A percentile compares a stretch with the other conserved stretches of the same genome.
These are phyloP conservation scores for Neonectria punicea DNA, from an alignment of 2,329 filamentous ascomycete species.

Conservation along the genomic window DNA sequence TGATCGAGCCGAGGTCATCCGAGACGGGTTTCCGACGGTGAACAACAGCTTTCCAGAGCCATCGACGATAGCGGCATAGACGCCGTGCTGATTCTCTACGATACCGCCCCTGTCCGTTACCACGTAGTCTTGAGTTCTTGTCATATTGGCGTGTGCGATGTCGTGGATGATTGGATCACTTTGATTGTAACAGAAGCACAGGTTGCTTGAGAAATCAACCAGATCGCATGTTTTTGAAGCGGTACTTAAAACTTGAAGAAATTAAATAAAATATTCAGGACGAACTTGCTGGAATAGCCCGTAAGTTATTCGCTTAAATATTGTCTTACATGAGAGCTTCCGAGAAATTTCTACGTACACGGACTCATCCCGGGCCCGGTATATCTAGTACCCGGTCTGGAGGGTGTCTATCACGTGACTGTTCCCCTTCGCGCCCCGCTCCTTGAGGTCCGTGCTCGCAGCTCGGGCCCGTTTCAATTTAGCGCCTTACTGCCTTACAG, in stretches of 20 bases:
- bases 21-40: slow-evolving; percentile 52
- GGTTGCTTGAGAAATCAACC: not conserved
- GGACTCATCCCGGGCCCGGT: too few relatives aligned
- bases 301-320: not conserved
- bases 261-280: too few relatives aligned
- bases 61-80: slow-evolving; percentile 56
- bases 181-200: not conserved
- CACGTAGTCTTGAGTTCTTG: slow-evolving; percentile 41
- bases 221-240: not conserved
- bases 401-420: too few relatives aligned
- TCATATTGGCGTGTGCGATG: not conserved
- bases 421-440: too few relatives aligned
- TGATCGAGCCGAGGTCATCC: slow-evolving; percentile 56
- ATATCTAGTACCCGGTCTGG: too few relatives aligned
- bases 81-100: slow-evolving; percentile 55
- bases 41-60: slow-evolving; percentile 51
- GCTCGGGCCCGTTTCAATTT: too few relatives aligned
- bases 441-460: too few relatives aligned
- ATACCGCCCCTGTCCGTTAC: slow-evolving; percentile 52
- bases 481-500: too few relatives aligned
- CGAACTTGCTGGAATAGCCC: not conserved
- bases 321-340: not conserved
- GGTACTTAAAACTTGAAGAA: not conserved
- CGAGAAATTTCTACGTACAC: not conserved
- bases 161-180: not conserved